Evolutionary conservation across 2,329 filamentous ascomycete species (phyloP).

Genomic region (Alternaria atra): DNA sequence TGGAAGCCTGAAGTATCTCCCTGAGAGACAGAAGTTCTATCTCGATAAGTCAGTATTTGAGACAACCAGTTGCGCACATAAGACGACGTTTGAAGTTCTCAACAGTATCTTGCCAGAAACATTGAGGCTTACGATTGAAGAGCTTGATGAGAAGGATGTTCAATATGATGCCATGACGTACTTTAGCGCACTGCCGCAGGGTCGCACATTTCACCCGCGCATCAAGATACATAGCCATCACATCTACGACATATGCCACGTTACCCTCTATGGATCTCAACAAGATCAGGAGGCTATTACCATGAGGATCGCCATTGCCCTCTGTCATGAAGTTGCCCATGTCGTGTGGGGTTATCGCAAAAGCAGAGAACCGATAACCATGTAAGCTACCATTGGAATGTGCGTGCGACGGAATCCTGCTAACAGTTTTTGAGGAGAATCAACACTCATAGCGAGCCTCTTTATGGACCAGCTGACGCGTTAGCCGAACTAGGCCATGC

Average conservation of each 20-base stretch:
- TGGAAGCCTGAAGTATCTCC: background rate
- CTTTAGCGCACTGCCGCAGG: background rate
- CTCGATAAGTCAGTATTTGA: background rate
- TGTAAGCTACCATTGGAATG: background rate
- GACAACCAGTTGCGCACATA: background rate
- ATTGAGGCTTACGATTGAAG: background rate
- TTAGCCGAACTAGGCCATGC: constrained; percentile 10
- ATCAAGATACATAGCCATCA: constrained; percentile 13
- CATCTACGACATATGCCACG: background rate
- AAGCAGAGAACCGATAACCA: background rate
- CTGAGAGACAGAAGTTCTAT: background rate
- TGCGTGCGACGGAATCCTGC: background rate
- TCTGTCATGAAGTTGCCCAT: constrained; percentile 16
- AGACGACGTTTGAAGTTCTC: background rate
- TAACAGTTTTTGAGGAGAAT: background rate
- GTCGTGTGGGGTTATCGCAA: constrained; percentile 8
- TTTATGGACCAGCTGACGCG: background rate
- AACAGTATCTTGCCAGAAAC: background rate
- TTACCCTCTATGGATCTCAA: background rate
- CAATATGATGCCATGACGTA: background rate
- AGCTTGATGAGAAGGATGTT: background rate
- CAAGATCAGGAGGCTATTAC: background rate
- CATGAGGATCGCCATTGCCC: constrained; percentile 8
- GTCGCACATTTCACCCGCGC: background rate
- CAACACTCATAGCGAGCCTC: background rate